Base-by-base conservation (phyloP, 768 basidiomycete species). In the Paxillus rubicundulus region DNA sequence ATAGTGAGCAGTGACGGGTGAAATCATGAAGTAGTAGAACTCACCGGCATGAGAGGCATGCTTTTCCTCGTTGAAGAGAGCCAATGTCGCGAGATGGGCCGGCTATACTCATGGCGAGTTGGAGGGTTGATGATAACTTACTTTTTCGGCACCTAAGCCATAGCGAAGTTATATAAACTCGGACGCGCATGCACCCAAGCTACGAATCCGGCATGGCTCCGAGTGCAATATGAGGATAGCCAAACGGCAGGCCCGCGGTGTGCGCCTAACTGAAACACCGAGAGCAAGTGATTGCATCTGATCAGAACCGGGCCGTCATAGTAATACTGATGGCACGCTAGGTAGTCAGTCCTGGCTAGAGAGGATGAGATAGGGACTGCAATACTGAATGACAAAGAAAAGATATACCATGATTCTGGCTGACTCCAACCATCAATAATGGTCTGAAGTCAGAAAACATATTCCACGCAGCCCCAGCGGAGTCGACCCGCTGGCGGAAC, bases 31-130 rank as follows among this genome's bases (percentile, higher is more conserved):
- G 4, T 13, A 21, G 33, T 12, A n/a, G 14, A 12, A 61, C 76
- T 49, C 16, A 79, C 79, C 77, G 72, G 68, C 81, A 82, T n/a
- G 77, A 72, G 6, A 78, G 58, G 49, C 80, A 82, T 12, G 80
- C 81, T 52, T 73, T 74, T 9, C 81, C 80, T 37, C 78, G 71
- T 36, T 77, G 78, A 28, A 79, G 60, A 0, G 55, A 9, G 4
- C 39, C n/a, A 16, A 34, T 21, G 28, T 53, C 41, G 2, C 39
- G 61, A 14, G 55, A 36, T 37, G 53, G 55, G 5, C 16, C 32
- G 24, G 49, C 34, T 14, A 54, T 34, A 28, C 48, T 40, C 49
- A 45, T 47, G 21, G 43, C 8, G 34, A 9, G 45, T 45, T 45
- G 2, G 21, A 2, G 38, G 43, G 33, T 12, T 16, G 24, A 18